phyloP scores from a whole-genome alignment of 257 asterid species.

The Capsicum chinense region DNA sequence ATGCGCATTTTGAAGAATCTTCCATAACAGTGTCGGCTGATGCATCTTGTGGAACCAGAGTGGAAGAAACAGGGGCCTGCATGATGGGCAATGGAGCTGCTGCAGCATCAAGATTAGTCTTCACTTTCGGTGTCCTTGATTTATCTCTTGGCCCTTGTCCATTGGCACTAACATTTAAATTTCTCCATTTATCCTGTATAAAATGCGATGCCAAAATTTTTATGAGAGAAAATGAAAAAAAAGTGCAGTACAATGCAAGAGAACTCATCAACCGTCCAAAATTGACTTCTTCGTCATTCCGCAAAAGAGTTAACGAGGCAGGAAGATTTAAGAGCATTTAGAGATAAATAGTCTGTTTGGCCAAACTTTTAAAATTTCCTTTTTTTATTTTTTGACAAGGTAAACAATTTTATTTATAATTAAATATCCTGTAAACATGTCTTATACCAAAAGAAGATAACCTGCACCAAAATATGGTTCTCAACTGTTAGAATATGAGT shows the following conservation, averaged over 20 bases:
- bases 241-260: background rate
- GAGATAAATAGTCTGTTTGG: background rate
- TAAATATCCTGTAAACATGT: background rate
- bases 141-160: slow-evolving; percentile 70
- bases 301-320: background rate
- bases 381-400: background rate
- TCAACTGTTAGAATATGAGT: background rate
- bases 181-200: slow-evolving; percentile 89
- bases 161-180: slow-evolving; percentile 71
- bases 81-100: slow-evolving; percentile 49
- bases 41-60: slow-evolving; percentile 53
- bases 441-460: background rate
- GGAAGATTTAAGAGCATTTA: background rate
- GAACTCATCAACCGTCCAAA: slow-evolving; percentile 7
- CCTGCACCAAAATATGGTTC: background rate
- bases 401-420: background rate
- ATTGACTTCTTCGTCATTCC: background rate
- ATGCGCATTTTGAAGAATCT: slow-evolving; percentile 57
- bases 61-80: slow-evolving; percentile 43
- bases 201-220: background rate
- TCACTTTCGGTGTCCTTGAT: slow-evolving; percentile 57
- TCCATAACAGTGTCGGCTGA: slow-evolving; percentile 44
- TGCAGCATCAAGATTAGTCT: slow-evolving; percentile 52
- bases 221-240: background rate
- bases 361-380: background rate